These are phyloP conservation scores for Plectosphaerella cucumerina DNA, from an alignment of 2,329 filamentous ascomycete genomes.

Conservation along the genomic window DNA sequence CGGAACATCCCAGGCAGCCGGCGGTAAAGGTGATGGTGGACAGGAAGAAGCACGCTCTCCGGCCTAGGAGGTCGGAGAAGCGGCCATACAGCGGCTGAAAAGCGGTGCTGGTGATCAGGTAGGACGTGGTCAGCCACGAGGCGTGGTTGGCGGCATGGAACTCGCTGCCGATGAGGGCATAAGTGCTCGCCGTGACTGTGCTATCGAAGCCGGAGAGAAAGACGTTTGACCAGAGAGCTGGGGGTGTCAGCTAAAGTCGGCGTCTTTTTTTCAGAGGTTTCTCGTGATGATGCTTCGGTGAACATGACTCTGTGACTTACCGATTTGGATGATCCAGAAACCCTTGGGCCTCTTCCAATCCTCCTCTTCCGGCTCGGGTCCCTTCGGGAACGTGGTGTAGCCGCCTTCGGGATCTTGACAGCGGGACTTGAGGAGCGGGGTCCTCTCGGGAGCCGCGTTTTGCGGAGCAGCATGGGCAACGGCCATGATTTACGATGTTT, in stretches of 20 bases:
- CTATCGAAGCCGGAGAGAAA: constrained; percentile 67
- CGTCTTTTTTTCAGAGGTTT: background rate
- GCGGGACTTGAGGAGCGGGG: background rate
- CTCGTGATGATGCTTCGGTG: background rate
- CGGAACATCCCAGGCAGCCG: constrained; percentile 62
- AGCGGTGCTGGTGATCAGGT: constrained; percentile 66
- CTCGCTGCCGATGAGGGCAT: constrained; percentile 71
- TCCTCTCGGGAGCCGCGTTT: background rate
- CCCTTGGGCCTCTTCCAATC: background rate
- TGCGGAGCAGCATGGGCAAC: too few relatives aligned
- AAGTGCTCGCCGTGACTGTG: constrained; percentile 69
- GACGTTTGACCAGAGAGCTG: constrained; percentile 59
- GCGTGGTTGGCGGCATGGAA: constrained; percentile 69
- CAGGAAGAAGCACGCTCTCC: constrained; percentile 60
- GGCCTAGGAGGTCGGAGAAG: constrained; percentile 65
- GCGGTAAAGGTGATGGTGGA: constrained; percentile 56
- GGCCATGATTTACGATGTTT: background rate
- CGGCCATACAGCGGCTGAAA: constrained; percentile 70
- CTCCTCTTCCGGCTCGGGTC: background rate
- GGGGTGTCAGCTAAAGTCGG: background rate
- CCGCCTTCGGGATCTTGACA: background rate
- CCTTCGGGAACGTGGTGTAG: background rate
- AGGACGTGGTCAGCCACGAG: constrained; percentile 71
- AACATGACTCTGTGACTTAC: background rate
- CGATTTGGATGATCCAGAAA: background rate